Evolutionary conservation across 2,329 filamentous ascomycete genomes (phyloP), one percentile per base, ranked within the genome.

Genomic region (Penicillium sp.): DNA sequence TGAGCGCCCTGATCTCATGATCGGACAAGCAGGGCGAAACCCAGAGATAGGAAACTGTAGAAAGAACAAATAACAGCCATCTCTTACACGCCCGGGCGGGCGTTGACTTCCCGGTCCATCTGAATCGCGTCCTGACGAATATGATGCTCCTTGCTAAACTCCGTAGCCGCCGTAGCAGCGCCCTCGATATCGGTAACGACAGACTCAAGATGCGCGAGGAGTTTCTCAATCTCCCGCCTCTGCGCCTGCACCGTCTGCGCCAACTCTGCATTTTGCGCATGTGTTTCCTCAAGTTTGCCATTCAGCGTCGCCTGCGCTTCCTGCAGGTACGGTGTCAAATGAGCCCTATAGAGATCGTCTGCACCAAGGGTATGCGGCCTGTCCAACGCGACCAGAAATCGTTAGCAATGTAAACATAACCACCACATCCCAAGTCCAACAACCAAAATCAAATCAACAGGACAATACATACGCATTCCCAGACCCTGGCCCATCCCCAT

Each of bases 361-460:
- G 86, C 84, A 0, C 84, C 80, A 22, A 88, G 77, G 0, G 83
- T 86, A 74, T 89, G 87, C 19, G 85, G 84, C 37, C 85, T 88
- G 63, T 64, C 53, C 33, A 30, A 63, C 64, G 51, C 30, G 28
- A 28, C 44, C 26, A 56, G n/a, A 56, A 37, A 53, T 17, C 42
- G 38, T 59, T 28, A 54, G 45, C 55, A 13, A n/a, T 15, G 15
- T 30, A 3, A 30, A 51, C n/a, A 22, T 12, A 7, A 49, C 30
- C 3, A 51, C 28, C 28, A n/a, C 7, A n/a, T 7, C n/a, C 24
- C 13, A 26, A 35, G 9, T 8, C 4, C 15, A n/a, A 54, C 7
- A n/a, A n/a, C n/a, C n/a, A n/a, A n/a, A n/a, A n/a, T n/a, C n/a
- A n/a, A n/a, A n/a, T n/a, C n/a, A n/a, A n/a, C n/a, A n/a, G n/a